Conservation (phyloP, 2,329 filamentous ascomycete genomes). For the Fusarium kyushuense region DNA sequence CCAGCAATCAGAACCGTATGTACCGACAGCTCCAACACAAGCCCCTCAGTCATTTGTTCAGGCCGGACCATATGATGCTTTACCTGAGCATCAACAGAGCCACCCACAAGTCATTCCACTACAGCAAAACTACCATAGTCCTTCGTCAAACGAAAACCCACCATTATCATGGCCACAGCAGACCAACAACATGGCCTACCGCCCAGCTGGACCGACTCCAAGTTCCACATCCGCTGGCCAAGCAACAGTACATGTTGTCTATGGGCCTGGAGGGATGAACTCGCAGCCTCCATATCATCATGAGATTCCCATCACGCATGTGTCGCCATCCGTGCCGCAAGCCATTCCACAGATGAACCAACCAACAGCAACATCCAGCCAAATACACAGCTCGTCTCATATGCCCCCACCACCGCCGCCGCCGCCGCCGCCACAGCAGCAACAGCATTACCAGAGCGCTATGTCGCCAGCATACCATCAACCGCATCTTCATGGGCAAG, state of each 20-base stretch:
- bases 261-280: background rate
- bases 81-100: background rate
- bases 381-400: background rate
- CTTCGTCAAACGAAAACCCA: background rate
- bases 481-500: background rate
- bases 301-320: background rate
- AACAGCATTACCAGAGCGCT: background rate
- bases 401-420: background rate
- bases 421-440: background rate
- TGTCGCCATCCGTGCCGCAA: background rate
- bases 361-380: accelerated
- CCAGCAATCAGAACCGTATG: background rate
- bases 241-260: background rate
- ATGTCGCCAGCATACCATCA: background rate
- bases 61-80: background rate
- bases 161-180: constrained; percentile 16
- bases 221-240: background rate
- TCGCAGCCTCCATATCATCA: constrained; percentile 8
- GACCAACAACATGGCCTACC: background rate
- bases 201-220: background rate
- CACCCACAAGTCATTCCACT: background rate
- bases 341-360: background rate
- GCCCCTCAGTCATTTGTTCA: background rate
- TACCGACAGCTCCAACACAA: accelerated
- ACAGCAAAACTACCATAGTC: constrained; percentile 8